A percentile compares a stretch with the other conserved stretches of the same genome.
Evolutionary conservation across 1,139 yeast genomes (phyloP).

Genomic region (Lodderomyces parapsilosis): DNA sequence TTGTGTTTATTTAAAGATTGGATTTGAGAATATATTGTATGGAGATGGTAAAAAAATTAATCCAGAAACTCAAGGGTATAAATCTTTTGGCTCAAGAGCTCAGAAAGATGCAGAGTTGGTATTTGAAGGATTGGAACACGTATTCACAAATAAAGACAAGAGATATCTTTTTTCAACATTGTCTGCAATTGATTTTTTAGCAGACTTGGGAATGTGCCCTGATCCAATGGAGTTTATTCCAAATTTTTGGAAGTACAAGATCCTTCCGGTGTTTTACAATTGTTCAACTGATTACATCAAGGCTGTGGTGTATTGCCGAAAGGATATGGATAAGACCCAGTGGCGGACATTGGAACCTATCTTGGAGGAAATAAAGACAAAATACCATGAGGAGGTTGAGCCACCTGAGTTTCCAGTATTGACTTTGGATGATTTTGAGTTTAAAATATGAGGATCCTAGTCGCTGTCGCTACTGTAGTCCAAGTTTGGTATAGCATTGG

Average conservation of each 20-base stretch:
- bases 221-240: conserved; percentile 49
- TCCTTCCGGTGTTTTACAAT: conserved; percentile 59
- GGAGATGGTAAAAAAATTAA: conserved; percentile 57
- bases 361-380: conserved; percentile 31
- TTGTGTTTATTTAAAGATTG: conserved; percentile 44
- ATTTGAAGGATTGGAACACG: conserved; percentile 59
- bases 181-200: conserved; percentile 64
- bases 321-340: conserved; percentile 40
- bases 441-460: conserved; percentile 15
- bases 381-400: conserved; percentile 33
- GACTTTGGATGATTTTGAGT: conserved; percentile 37
- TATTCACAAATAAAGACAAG: conserved; percentile 44
- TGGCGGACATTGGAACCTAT: conserved; percentile 30
- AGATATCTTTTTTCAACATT: conserved; percentile 55
- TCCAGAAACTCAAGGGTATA: conserved; percentile 50
- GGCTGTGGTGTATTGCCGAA: conserved; percentile 44
- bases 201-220: conserved; percentile 62
- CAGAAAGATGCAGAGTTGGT: conserved; percentile 65
- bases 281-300: conserved; percentile 69
- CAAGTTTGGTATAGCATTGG: conserved; percentile 10
- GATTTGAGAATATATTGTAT: conserved; percentile 45
- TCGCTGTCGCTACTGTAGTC: conserved; percentile 23
- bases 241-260: conserved; percentile 55
- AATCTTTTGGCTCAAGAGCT: conserved; percentile 41
- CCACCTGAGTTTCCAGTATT: conserved; percentile 33